phyloP scores from a whole-genome alignment of 306 rosid genomes.

The Parietaria judaica region DNA sequence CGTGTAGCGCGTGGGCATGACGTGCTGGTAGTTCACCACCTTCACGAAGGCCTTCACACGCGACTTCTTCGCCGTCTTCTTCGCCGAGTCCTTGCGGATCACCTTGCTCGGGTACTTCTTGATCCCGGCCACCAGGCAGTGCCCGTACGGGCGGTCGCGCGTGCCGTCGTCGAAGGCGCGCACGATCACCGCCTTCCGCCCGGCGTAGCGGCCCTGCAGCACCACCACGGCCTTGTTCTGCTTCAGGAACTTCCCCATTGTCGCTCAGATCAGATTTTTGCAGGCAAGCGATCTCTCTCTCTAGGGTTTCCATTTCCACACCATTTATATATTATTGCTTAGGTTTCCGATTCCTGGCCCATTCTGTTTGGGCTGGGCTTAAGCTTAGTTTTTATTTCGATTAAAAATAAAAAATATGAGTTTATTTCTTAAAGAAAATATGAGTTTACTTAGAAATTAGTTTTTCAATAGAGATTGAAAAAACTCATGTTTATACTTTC shows the following conservation, averaged over 20 bases:
- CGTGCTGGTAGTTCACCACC: constrained; percentile 41
- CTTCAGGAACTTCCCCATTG: constrained; percentile 41
- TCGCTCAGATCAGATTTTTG: not conserved
- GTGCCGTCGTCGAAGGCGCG: constrained; percentile 43
- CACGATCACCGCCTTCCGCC: constrained; percentile 41
- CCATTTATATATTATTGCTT: too few species aligned
- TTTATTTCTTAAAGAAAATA: too few species aligned
- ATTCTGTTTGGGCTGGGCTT: too few species aligned
- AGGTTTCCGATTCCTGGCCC: too few species aligned
- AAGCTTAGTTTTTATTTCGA: too few species aligned
- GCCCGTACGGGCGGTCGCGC: constrained; percentile 40
- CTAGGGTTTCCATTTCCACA: too few species aligned
- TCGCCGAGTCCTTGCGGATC: constrained; percentile 38
- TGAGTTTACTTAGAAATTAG: too few species aligned
- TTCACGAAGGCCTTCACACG: constrained; percentile 42
- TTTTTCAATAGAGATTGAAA: too few species aligned
- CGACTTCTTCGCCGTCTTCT: constrained; percentile 45
- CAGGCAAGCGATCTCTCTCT: too few species aligned
- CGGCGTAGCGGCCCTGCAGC: constrained; percentile 46
- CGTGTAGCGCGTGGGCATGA: constrained; percentile 42
- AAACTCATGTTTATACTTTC: too few species aligned
- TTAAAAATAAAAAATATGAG: too few species aligned
- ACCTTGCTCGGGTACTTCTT: constrained; percentile 42
- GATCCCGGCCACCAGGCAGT: constrained; percentile 43
- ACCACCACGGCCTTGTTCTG: constrained; percentile 41